phyloP scores from a whole-genome alignment of 352 stramenopile species.

The Pythium monospermum region DNA sequence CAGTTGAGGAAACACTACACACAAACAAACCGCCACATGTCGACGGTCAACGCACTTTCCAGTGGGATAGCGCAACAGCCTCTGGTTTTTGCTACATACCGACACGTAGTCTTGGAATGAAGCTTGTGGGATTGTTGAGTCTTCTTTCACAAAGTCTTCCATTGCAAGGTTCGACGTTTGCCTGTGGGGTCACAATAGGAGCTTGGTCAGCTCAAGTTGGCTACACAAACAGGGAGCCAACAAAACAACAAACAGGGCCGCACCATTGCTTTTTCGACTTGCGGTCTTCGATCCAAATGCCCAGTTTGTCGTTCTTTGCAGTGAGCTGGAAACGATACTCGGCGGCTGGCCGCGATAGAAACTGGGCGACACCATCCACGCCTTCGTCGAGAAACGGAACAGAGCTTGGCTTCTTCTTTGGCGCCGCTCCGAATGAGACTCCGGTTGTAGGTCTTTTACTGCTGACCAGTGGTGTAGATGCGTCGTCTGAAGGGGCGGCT shows the following conservation, averaged over 20 bases:
- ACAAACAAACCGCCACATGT: too few species aligned
- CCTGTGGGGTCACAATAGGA: neutral
- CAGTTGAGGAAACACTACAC: conserved; percentile 10
- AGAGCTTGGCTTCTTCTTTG: neutral
- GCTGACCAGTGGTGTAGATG: too few species aligned
- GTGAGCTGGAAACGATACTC: conserved; percentile 1
- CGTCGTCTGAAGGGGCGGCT: too few species aligned
- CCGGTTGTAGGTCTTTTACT: too few species aligned
- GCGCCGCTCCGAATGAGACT: neutral
- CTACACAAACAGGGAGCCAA: neutral
- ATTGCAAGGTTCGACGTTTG: neutral
- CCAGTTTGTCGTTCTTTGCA: conserved; percentile 1
- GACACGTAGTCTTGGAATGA: neutral
- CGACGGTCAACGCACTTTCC: too few species aligned
- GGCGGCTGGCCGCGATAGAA: neutral
- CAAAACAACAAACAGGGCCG: neutral
- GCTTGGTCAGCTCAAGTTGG: neutral
- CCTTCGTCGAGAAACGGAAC: neutral
- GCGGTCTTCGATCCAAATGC: conserved; percentile 9
- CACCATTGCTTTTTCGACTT: conserved; percentile 11
- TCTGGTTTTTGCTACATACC: too few species aligned
- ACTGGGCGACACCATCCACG: neutral
- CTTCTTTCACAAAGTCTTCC: neutral
- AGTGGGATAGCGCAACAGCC: too few species aligned
- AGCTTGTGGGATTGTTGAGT: neutral